A percentile compares a stretch with the other conserved stretches of the same genome.
Evolutionary conservation across 2,329 filamentous ascomycete species (phyloP).

Genomic region (Triangularia verruculosa): DNA sequence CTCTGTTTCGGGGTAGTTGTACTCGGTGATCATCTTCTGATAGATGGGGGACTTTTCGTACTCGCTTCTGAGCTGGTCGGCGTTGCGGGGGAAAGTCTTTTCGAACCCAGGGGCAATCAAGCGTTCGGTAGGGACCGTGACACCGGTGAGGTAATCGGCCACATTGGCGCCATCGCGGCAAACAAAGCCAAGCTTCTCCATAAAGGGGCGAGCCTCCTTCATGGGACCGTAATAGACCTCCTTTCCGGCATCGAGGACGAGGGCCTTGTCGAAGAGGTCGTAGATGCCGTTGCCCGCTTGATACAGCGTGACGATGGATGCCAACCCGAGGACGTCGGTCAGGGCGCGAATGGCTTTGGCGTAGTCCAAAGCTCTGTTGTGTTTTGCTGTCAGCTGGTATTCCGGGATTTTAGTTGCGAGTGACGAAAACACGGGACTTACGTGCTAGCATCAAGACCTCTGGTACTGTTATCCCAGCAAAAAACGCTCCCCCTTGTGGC

Average conservation of each 20-base stretch:
- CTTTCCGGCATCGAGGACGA: conserved; percentile 64
- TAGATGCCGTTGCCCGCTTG: conserved; percentile 70
- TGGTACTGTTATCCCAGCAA: conserved; percentile 66
- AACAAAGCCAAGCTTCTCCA: conserved; percentile 62
- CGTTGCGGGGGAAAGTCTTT: conserved; percentile 44
- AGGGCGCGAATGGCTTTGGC: conserved; percentile 59
- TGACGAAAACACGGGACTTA: conserved; percentile 28
- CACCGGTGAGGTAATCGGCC: conserved; percentile 63
- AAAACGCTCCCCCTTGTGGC: conserved; percentile 56
- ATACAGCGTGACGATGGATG: conserved; percentile 63
- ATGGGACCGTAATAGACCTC: conserved; percentile 63
- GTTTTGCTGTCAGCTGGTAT: background rate
- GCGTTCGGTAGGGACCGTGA: conserved; percentile 66
- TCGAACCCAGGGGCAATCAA: conserved; percentile 48
- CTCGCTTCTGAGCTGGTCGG: conserved; percentile 41
- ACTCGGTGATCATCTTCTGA: conserved; percentile 51
- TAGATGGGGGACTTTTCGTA: conserved; percentile 55
- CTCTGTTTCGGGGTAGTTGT: conserved; percentile 52
- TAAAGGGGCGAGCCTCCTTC: conserved; percentile 58
- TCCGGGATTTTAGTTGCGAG: background rate
- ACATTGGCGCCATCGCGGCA: conserved; percentile 61
- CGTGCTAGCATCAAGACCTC: conserved; percentile 64
- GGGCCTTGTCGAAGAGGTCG: conserved; percentile 66
- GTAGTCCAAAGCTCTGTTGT: conserved; percentile 53
- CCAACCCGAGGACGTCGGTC: conserved; percentile 59